Conservation (phyloP, 495 filamentous ascomycete species). For the Lophiotrema nucula region DNA sequence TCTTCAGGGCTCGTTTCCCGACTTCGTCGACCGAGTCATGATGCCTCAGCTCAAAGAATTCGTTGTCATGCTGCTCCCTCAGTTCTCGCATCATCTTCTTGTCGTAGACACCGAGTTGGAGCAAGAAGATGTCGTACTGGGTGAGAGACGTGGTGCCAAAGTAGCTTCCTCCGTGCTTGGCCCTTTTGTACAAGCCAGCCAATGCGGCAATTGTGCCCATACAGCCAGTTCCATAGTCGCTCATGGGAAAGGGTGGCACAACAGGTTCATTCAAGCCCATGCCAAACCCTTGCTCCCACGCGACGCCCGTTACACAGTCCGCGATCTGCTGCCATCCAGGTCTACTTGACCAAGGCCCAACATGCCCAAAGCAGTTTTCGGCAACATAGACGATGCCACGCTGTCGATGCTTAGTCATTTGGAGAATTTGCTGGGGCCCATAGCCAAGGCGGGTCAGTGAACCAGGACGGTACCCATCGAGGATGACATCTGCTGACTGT, state of each 20-base stretch:
- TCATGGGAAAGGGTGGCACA: conserved; percentile 79
- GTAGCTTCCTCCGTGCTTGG: conserved; percentile 40
- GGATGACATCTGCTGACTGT: conserved; percentile 55
- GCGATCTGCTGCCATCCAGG: conserved; percentile 37
- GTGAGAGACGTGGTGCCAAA: conserved; percentile 57
- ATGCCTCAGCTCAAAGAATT: conserved; percentile 66
- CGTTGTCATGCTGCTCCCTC: conserved; percentile 51
- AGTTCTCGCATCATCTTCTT: conserved; percentile 56
- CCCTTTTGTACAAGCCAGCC: conserved; percentile 41
- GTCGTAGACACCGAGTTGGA: conserved; percentile 61
- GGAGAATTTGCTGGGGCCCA: conserved; percentile 22
- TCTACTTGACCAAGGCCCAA: conserved; percentile 25
- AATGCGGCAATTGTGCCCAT: conserved; percentile 41
- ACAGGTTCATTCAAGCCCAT: conserved; percentile 70
- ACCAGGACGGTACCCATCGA: conserved; percentile 31
- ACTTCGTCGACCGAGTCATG: conserved; percentile 72
- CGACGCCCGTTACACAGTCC: conserved; percentile 58
- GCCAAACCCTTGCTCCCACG: conserved; percentile 70
- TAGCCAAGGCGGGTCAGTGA: conserved; percentile 30
- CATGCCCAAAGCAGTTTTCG: conserved; percentile 35
- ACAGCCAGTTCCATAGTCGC: conserved; percentile 69
- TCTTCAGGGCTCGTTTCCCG: conserved; percentile 61
- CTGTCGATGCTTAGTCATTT: conserved; percentile 24
- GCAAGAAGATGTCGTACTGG: conserved; percentile 70
- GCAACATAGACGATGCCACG: conserved; percentile 34